phyloP scores from a whole-genome alignment of 768 basidiomycete species.

The Candolleomyces aberdarensis region DNA sequence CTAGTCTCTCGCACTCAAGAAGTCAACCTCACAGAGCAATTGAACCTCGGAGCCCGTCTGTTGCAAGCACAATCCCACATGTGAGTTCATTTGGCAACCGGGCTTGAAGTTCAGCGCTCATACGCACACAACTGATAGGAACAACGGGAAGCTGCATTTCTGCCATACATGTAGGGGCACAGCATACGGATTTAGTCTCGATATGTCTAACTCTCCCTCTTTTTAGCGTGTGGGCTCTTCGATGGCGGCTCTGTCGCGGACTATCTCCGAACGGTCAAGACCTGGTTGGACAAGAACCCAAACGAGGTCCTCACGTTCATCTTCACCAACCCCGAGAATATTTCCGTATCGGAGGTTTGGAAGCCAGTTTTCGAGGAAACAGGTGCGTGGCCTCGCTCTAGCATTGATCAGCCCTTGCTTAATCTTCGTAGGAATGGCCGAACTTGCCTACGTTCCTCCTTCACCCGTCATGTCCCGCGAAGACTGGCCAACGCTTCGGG shows the following conservation, averaged over 20 bases:
- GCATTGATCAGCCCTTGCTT: background rate
- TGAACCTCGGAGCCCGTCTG: constrained; percentile 48
- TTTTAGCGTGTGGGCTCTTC: constrained; percentile 34
- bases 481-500: constrained; percentile 62
- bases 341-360: constrained; percentile 45
- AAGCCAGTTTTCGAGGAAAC: constrained; percentile 48
- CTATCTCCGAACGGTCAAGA: constrained; percentile 51
- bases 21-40: constrained; percentile 46
- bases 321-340: constrained; percentile 59
- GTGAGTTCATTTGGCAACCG: constrained; percentile 17
- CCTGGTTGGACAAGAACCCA: constrained; percentile 57
- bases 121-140: constrained; percentile 13
- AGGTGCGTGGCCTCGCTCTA: constrained; percentile 27
- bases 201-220: background rate
- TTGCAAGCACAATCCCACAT: constrained; percentile 57
- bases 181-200: background rate
- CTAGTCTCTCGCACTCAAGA: constrained; percentile 50
- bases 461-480: constrained; percentile 35
- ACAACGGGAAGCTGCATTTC: constrained; percentile 49
- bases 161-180: constrained; percentile 51
- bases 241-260: constrained; percentile 47
- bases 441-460: constrained; percentile 50
- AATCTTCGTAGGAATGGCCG: constrained; percentile 27
- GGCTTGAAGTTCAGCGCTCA: background rate
- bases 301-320: constrained; percentile 64